These are phyloP conservation scores for Solanum hybrid DNA, from an alignment of 305 asterid genomes.

Conservation along the genomic window DNA sequence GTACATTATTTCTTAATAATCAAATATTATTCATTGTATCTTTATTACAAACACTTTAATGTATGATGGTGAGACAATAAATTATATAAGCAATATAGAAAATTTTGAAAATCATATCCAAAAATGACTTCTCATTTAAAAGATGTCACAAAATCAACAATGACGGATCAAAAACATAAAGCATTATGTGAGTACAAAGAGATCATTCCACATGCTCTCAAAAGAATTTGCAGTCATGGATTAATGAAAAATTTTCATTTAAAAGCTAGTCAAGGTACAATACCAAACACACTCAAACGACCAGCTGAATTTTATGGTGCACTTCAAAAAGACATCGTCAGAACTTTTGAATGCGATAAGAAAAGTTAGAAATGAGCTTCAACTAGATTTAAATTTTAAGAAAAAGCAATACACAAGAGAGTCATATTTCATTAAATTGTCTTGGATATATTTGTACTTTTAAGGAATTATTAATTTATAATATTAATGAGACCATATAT, in stretches of 20 bases:
- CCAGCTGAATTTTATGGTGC: too few relatives aligned
- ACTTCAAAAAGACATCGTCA: too few relatives aligned
- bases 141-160: neutral
- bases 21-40: neutral
- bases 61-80: neutral
- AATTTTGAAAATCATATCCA: neutral
- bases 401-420: too few relatives aligned
- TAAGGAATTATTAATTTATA: too few relatives aligned
- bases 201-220: neutral
- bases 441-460: too few relatives aligned
- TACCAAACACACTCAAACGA: neutral
- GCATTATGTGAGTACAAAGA: conserved; percentile 4
- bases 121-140: neutral
- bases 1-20: neutral
- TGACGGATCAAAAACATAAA: neutral
- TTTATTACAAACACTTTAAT: neutral
- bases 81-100: neutral
- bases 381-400: too few relatives aligned
- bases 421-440: too few relatives aligned
- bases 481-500: too few relatives aligned
- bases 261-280: neutral
- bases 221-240: neutral
- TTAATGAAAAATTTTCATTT: neutral
- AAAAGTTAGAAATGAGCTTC: too few relatives aligned
- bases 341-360: too few relatives aligned